Base-by-base conservation (phyloP, 2,329 filamentous ascomycete species). In the Penicillium freii region DNA sequence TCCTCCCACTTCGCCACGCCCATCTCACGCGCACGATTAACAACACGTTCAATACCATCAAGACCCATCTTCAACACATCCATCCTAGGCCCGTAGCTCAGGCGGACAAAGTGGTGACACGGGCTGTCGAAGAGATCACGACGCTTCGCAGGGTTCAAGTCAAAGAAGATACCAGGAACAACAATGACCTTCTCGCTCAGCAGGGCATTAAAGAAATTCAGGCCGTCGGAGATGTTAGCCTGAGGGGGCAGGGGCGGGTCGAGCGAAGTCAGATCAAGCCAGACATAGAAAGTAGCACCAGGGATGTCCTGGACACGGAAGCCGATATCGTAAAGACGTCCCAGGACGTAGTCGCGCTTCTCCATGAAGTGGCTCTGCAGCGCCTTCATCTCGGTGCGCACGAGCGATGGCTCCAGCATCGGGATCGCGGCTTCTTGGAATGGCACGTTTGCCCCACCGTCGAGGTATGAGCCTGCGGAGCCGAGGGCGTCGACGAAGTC, bases 121-220 rank as follows among this genome's bases (percentile, higher is more conserved):
- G 93, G 93, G 65, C 86, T 91, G 77, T 97, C 93, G 65, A 97
- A 97, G 66, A 97, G 77, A 75, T 97, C 93, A 72, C 93, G 84
- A 63, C 93, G 84, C 74, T 91, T 89, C 36, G 89, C 88, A 4
- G 93, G 93, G 79, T 97, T 97, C 63, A 97, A 78, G 70, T 97
- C 93, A 74, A 97, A 97, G 83, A 97, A 97, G 75, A 97, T 97
- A 59, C 93, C 93, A 0, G 93, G 93, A 5, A 97, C 93, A 19
- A 97, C 92, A 70, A 97, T 97, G 65, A 95, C 91, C 82, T 95
- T 95, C 81, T 97, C 92, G 70, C 90, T 86, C 44, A 97, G 80
- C 71, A 94, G 94, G 31, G 92, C 92, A 73, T 94, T 87, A 85
- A 97, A 97, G 83, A 97, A 97, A 80, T 96, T 96, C 69, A 97